These are phyloP conservation scores for Monosporascus sp. DNA, from an alignment of 2,329 filamentous ascomycete species.

Conservation along the genomic window DNA sequence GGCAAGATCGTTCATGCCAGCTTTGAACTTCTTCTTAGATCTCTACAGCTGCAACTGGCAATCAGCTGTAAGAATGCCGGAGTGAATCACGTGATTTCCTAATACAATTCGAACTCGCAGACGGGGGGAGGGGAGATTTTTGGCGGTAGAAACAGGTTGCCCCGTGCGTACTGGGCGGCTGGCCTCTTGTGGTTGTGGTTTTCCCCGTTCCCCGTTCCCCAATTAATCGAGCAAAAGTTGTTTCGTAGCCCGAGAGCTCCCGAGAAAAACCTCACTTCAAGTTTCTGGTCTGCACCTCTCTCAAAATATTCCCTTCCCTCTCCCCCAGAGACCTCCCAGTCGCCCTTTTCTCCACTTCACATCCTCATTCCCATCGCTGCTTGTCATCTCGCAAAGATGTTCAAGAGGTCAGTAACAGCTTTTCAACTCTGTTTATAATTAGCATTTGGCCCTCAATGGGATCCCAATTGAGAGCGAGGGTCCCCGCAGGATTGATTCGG, in stretches of 20 bases:
- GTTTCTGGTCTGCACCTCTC: conserved; percentile 2
- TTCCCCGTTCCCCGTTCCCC: not conserved
- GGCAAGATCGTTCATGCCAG: too few relatives aligned
- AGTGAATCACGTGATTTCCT: not conserved
- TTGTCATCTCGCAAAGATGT: conserved; percentile 69
- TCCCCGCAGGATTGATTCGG: conserved; percentile 47
- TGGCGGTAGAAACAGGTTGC: not conserved
- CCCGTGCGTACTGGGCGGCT: not conserved
- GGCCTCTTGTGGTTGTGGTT: not conserved
- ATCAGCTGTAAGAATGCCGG: not conserved
- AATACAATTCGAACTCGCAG: not conserved
- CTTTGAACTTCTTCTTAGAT: not conserved
- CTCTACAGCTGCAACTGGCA: not conserved
- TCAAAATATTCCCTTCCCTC: conserved; percentile 19
- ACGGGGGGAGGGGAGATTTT: not conserved
- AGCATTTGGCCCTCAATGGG: conserved; percentile 8
- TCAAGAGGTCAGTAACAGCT: conserved; percentile 65
- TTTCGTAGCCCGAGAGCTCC: conserved; percentile 1
- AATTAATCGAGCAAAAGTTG: not conserved
- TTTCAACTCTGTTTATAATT: conserved; percentile 20
- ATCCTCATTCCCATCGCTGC: conserved; percentile 51
- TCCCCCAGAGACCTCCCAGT: conserved; percentile 33
- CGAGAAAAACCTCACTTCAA: conserved; percentile 4
- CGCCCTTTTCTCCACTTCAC: conserved; percentile 53
- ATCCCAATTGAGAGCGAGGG: conserved; percentile 47